These are phyloP conservation scores for Enteropsectra breve DNA, from an alignment of 371 early-diverging fungal species.

Conservation along the genomic window DNA sequence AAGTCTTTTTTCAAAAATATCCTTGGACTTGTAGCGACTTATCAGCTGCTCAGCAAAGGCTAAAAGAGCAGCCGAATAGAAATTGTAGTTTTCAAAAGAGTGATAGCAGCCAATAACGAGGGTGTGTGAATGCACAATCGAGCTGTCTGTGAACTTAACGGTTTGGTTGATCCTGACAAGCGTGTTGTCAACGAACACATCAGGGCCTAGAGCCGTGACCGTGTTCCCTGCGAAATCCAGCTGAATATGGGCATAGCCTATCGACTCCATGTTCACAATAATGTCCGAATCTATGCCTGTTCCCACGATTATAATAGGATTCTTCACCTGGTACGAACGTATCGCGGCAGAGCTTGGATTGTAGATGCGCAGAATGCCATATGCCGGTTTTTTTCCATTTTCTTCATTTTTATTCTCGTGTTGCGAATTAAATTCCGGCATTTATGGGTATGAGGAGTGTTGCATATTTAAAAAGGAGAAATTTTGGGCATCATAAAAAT, in stretches of 20 bases:
- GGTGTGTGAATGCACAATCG: constrained; percentile 6
- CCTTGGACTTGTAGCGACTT: not conserved
- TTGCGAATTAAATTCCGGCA: not conserved
- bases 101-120: not conserved
- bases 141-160: not conserved
- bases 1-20: not conserved
- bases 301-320: not conserved
- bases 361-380: constrained; percentile 2
- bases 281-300: not conserved
- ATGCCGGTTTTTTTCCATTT: not conserved
- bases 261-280: not conserved
- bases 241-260: not conserved
- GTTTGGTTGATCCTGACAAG: not conserved
- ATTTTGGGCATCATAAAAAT: no score
- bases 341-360: not conserved
- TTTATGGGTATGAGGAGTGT: not conserved
- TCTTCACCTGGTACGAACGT: not conserved
- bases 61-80: not conserved
- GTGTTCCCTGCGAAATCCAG: not conserved
- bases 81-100: not conserved
- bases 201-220: not conserved
- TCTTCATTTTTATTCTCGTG: not conserved
- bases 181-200: not conserved
- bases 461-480: no score
- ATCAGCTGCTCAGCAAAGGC: not conserved